A percentile compares a stretch with the other conserved stretches of the same genome.
These are phyloP conservation scores for Talaromyces albobiverticillius DNA, from an alignment of 2,329 filamentous ascomycete genomes.

Conservation along the genomic window DNA sequence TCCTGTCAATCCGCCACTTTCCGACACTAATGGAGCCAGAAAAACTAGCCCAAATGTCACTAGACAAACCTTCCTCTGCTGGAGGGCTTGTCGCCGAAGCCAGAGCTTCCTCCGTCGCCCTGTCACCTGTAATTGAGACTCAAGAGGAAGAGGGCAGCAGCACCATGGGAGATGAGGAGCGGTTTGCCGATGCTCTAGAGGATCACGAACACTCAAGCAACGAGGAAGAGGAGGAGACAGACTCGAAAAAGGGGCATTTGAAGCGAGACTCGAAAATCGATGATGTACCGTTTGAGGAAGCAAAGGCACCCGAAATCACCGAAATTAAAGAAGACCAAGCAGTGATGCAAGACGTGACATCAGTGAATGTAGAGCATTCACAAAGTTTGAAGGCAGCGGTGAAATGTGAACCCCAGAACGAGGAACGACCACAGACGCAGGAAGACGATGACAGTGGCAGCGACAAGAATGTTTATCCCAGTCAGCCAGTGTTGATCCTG, in stretches of 20 bases:
- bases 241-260: constrained; percentile 4
- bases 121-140: constrained; percentile 15
- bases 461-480: constrained; percentile 20
- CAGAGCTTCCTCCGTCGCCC: neutral
- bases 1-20: neutral
- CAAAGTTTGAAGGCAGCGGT: neutral
- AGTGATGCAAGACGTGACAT: constrained; percentile 3
- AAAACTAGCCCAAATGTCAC: constrained; percentile 7
- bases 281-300: constrained; percentile 13
- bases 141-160: constrained; percentile 15
- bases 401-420: neutral
- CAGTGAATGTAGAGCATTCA: neutral
- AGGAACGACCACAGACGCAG: neutral
- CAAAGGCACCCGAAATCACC: neutral
- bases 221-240: neutral
- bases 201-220: neutral
- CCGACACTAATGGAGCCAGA: constrained; percentile 2
- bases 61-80: constrained; percentile 5
- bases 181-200: constrained; percentile 15
- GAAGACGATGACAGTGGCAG: neutral
- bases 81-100: neutral
- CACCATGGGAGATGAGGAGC: constrained; percentile 11
- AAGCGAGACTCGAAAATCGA: constrained; percentile 18
- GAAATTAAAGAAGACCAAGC: constrained; percentile 11
- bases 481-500: constrained; percentile 19